Evolutionary conservation across 345 rosid species (phyloP), one percentile per base, ranked within the genome.

Genomic region (Tarenaya hassleriana): DNA sequence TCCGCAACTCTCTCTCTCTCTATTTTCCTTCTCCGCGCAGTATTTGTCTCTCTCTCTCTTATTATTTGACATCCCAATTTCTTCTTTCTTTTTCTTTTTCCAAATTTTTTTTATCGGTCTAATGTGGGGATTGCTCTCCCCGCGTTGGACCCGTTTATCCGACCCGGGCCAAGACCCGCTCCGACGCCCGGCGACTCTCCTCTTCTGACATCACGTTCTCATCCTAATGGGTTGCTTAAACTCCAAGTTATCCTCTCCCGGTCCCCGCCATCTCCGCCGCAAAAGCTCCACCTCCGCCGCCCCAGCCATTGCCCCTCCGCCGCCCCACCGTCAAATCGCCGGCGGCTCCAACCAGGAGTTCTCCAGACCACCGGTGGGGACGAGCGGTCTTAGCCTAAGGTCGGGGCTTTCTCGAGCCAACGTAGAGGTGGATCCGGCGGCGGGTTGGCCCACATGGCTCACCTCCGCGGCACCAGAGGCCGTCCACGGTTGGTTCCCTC

Each of bases 381-480:
- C 60, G 40, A 74, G 62, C 31, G 71, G 68, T 21, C 47, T 74
- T 41, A 71, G 72, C 58, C n/a, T 75, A 8, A 72, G 71, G 62
- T 56, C 76, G 10, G 79, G 79, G 14, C 42, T 74, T 40, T 42
- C 86, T 1, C 67, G 60, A 14, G 62, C 81, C n/a, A 42, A 66
- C 63, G 78, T 75, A 29, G 77, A 65, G 63, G 89, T 75, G 1
- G 95, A 85, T 58, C 75, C 75, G 63, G 67, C 72, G 20, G 82
- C 86, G 29, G 94, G 89, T 2, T 85, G 95, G 95, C 95, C 89
- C 0, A 52, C 84, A 12, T 85, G 95, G 89, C 82, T 85, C 31
- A 82, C 77, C 32, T 56, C 86, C 7, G 79, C 83, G 1, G 87
- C 95, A 9, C 73, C 71, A 1, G 89, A 82, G 52, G 89, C 89